phyloP scores from a whole-genome alignment of 1,284 basidiomycete species.

The Pyrrhoderma noxium region DNA sequence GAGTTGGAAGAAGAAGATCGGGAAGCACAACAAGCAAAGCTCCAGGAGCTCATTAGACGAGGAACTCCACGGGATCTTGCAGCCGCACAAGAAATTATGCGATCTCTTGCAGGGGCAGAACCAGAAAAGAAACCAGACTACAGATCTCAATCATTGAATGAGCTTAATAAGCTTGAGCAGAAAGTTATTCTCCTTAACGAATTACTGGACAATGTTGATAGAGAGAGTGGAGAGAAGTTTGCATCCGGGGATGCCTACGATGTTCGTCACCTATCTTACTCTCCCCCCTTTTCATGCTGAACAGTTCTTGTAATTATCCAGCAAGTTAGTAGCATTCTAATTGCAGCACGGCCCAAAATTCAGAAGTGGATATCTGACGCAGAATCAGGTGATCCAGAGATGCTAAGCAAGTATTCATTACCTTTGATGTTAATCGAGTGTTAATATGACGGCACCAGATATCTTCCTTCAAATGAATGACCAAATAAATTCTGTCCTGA shows the following conservation, averaged over 20 bases:
- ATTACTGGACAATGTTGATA: slow-evolving; percentile 91
- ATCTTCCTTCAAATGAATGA: slow-evolving; percentile 96
- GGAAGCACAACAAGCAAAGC: slow-evolving; percentile 91
- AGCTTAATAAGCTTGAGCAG: slow-evolving; percentile 91
- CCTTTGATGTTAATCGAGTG: background rate
- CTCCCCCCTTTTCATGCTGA: slow-evolving; percentile 1
- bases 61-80: slow-evolving; percentile 94
- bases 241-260: slow-evolving; percentile 92
- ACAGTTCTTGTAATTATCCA: slow-evolving; percentile 26
- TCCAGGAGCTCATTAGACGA: slow-evolving; percentile 95
- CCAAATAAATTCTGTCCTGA: slow-evolving; percentile 89
- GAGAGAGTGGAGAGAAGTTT: slow-evolving; percentile 59
- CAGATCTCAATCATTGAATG: slow-evolving; percentile 78
- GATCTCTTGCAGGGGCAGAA: slow-evolving; percentile 89
- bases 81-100: slow-evolving; percentile 98
- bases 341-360: slow-evolving; percentile 84
- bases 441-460: slow-evolving; percentile 39
- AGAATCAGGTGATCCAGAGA: slow-evolving; percentile 74
- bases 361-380: slow-evolving; percentile 99
- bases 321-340: slow-evolving; percentile 88
- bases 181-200: slow-evolving; percentile 94
- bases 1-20: slow-evolving; percentile 96
- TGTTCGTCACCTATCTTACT: slow-evolving; percentile 36
- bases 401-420: slow-evolving; percentile 37
- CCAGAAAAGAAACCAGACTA: slow-evolving; percentile 94